Base-by-base conservation (phyloP, 2,329 filamentous ascomycete species). In the Samsoniella hepiali region DNA sequence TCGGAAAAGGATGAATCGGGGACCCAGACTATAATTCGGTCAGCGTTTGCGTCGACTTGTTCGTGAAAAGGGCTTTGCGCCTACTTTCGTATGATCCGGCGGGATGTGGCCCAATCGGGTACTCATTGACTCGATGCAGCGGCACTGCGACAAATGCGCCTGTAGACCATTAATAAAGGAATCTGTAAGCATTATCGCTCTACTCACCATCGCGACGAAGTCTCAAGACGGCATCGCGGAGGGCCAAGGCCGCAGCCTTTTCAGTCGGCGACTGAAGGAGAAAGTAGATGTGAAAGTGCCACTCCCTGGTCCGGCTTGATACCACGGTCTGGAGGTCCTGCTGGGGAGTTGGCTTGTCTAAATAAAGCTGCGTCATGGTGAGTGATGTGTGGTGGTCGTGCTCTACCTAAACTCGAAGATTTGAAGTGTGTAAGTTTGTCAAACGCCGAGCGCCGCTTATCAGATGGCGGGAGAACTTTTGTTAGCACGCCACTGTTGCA, bases 211-310 rank as follows among this genome's bases (percentile, higher is more conserved):
- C 72, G 7, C 72, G 72, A 49, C 72, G 72, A 1, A 75, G 68
- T 53, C 65, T 72, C 47, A 75, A 45, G 1, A 75, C 69, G 8
- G 73, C 72, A 64, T 74, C 71, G 10, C 73, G 72, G 27, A 75
- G 71, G 7, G 72, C 72, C 9, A 74, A 69, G 10, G 73, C 73
- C 2, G 72, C 72, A 1, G 72, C 71, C 1, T 69, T 74, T 62
- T 75, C 72, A 8, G 67, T 62, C 1, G 71, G 68, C 32, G 73
- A 75, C 58, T 74, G 72, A 1, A 72, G 64, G 31, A 74, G 49
- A 63, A 74, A 75, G 40, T 75, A 75, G 17, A 75, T 75, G 51
- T 75, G 73, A 61, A 75, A 75, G 60, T 75, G 73, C 72, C 73
- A 73, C 62, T 73, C 72, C 32, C 72, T 67, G 10, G 67, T 72